Base-by-base conservation (phyloP, 75 land plant genomes). In the Adiantum capillusveneris region DNA sequence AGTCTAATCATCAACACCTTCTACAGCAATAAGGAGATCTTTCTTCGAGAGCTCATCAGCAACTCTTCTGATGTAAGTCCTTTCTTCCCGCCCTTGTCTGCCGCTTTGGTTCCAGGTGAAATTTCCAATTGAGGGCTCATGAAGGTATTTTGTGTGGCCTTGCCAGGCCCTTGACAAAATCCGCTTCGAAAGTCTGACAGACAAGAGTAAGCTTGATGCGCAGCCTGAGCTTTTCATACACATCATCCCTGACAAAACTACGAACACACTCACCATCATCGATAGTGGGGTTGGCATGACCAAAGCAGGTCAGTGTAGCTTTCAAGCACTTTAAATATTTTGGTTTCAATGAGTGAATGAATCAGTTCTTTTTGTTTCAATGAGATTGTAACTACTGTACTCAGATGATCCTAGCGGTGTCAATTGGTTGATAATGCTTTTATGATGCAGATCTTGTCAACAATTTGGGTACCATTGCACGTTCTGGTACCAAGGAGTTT, bases 201-300 rank as follows among this genome's bases (percentile, higher is more conserved):
- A 80, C 57, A 84, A 84, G 72, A 73, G 78, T 75, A 84, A 80
- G 64, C 73, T 84, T 0, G 88, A 85, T 44, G 63, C 70, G 0
- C 84, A 81, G 63, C 84, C 88, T 37, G 88, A 84, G 81, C 76
- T 84, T 0, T 84, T 81, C 64, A 84, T 84, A 25, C 63, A 75
- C 9, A 57, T 84, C 26, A 65, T 84, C 7, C 88, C 88, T 25
- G 88, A 84, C 46, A 84, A 80, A 76, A 75, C 64, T 22, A 80
- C 73, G 69, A 84, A 80, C 51, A 77, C 80, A 17, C 77, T 84
- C 29, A 73, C 79, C 2, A 74, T 84, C 27, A 71, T 81, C 53
- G 87, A 84, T 52, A 84, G 84, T 37, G 87, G 87, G 0, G 51
- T 77, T 36, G 87, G 84, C 21, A 84, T 84, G 87, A 80, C 84